These are phyloP conservation scores for Ustulina deusta DNA, from an alignment of 2,329 filamentous ascomycete genomes.

Conservation along the genomic window DNA sequence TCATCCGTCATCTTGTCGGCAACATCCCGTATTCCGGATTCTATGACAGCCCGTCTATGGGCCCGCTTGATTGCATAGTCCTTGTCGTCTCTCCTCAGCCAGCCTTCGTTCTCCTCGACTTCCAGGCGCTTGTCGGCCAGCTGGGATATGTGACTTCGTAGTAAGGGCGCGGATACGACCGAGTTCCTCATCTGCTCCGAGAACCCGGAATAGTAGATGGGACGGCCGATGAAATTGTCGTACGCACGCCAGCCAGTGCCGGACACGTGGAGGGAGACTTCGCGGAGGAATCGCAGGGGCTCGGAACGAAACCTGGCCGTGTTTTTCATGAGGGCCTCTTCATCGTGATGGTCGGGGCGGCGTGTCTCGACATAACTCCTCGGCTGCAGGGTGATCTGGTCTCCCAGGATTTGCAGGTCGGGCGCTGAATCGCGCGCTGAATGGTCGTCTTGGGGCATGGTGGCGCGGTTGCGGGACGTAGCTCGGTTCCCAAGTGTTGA, in stretches of 20 bases:
- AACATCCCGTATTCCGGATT: slow-evolving; percentile 80
- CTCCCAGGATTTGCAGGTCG: slow-evolving; percentile 81
- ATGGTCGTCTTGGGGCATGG: slow-evolving; percentile 57
- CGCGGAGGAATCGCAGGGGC: slow-evolving; percentile 83
- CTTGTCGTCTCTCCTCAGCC: slow-evolving; percentile 68
- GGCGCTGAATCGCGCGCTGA: slow-evolving; percentile 68
- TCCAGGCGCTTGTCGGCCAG: slow-evolving; percentile 79
- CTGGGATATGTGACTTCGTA: slow-evolving; percentile 79
- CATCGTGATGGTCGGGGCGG: slow-evolving; percentile 68
- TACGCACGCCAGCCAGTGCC: slow-evolving; percentile 97
- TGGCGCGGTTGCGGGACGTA: slow-evolving; percentile 16
- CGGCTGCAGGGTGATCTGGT: slow-evolving; percentile 79
- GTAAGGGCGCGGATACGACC: slow-evolving; percentile 79
- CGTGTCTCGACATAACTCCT: slow-evolving; percentile 71
- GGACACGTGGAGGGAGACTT: slow-evolving; percentile 92
- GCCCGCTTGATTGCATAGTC: slow-evolving; percentile 65
- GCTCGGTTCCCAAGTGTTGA: not conserved
- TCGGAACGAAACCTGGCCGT: slow-evolving; percentile 87
- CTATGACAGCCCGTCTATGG: slow-evolving; percentile 72
- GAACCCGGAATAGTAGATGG: slow-evolving; percentile 93
- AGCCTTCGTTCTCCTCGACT: slow-evolving; percentile 81
- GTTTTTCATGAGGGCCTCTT: slow-evolving; percentile 80
- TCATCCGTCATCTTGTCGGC: slow-evolving; percentile 88
- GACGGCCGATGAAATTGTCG: slow-evolving; percentile 88
- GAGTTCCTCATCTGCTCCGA: slow-evolving; percentile 86